Evolutionary conservation across 2,329 filamentous ascomycete genomes (phyloP).

Genomic region (Cercospora sesami): DNA sequence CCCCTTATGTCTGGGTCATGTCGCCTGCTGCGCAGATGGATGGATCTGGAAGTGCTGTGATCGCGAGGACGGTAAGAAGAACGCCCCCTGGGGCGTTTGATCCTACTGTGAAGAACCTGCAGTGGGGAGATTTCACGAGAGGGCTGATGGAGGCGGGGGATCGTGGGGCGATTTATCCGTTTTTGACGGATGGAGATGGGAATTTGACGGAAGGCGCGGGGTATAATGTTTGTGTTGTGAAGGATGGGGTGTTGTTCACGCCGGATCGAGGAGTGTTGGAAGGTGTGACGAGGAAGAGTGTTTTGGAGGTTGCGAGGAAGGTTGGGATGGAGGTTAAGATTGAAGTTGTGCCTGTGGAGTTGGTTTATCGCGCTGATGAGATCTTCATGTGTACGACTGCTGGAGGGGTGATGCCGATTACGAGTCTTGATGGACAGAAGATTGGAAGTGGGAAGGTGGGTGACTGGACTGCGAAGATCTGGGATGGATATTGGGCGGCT

Average conservation of each 20-base stretch:
- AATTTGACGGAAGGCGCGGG: slow-evolving; percentile 55
- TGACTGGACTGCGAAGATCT: slow-evolving; percentile 50
- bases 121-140: slow-evolving; percentile 52
- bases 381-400: slow-evolving; percentile 57
- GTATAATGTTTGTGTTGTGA: slow-evolving; percentile 52
- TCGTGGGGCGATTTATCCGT: slow-evolving; percentile 51
- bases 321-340: slow-evolving; percentile 42
- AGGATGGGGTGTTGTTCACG: slow-evolving; percentile 49
- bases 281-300: slow-evolving; percentile 53
- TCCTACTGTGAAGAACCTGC: slow-evolving; percentile 53
- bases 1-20: slow-evolving; percentile 56
- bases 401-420: slow-evolving; percentile 57
- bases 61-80: slow-evolving; percentile 50
- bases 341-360: slow-evolving; percentile 47
- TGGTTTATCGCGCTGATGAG: slow-evolving; percentile 50
- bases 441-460: slow-evolving; percentile 49
- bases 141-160: slow-evolving; percentile 52
- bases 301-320: slow-evolving; percentile 46
- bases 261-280: slow-evolving; percentile 52
- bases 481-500: slow-evolving; percentile 55
- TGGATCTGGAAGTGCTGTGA: slow-evolving; percentile 45
- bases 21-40: slow-evolving; percentile 45
- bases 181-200: slow-evolving; percentile 53
- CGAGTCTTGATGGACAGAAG: slow-evolving; percentile 46
- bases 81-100: slow-evolving; percentile 51